Percentiles rank a stretch among this genome's conserved stretches.
Conservation (phyloP, 2,329 filamentous ascomycete species). For the Aureobasidium pullulans region DNA sequence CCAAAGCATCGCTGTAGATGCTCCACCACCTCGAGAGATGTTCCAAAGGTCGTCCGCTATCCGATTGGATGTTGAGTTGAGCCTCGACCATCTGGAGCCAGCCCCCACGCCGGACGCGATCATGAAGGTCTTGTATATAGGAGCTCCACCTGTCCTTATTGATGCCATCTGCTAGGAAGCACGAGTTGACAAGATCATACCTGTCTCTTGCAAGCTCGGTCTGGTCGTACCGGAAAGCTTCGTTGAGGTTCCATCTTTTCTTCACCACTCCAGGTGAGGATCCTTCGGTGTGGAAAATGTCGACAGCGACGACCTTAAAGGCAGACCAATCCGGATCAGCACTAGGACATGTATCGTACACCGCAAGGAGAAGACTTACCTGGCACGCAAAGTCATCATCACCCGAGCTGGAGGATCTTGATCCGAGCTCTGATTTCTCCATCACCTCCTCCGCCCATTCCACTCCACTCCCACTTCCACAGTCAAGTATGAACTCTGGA, state of each 20-base stretch:
- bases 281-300: slow-evolving; percentile 24
- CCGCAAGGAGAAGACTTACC: slow-evolving; percentile 11
- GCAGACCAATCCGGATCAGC: background rate
- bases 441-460: slow-evolving; percentile 27
- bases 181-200: slow-evolving; percentile 80
- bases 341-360: background rate
- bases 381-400: slow-evolving; percentile 13
- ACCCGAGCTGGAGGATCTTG: background rate
- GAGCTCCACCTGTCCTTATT: slow-evolving; percentile 63
- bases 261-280: slow-evolving; percentile 18
- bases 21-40: slow-evolving; percentile 31
- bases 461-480: slow-evolving; percentile 25
- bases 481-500: slow-evolving; percentile 26
- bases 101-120: slow-evolving; percentile 64
- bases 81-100: slow-evolving; percentile 89
- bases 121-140: slow-evolving; percentile 69
- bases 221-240: slow-evolving; percentile 20
- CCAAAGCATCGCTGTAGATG: slow-evolving; percentile 30
- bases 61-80: slow-evolving; percentile 77
- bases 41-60: slow-evolving; percentile 69
- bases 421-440: slow-evolving; percentile 26
- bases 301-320: slow-evolving; percentile 25
- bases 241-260: slow-evolving; percentile 30
- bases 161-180: slow-evolving; percentile 64
- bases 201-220: slow-evolving; percentile 34